Base-by-base conservation (phyloP, 202 grass and related monocot genomes). In the Alloteropsis angusta region DNA sequence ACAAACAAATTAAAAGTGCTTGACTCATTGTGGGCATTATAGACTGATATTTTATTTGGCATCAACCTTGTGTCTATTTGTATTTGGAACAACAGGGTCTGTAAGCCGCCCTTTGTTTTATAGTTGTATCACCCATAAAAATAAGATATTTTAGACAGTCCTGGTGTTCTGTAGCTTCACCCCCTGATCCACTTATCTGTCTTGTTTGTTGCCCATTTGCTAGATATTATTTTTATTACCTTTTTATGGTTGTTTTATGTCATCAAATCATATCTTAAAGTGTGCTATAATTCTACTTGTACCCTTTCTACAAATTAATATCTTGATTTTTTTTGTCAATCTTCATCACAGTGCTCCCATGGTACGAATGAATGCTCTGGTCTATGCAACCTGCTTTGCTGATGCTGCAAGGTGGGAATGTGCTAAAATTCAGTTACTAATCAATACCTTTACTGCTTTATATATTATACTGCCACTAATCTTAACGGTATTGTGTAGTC, bases 301-400 rank as follows among this genome's bases (percentile, higher is more conserved):
- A 36, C 44, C 34, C 70, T 90, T 82, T 56, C 17, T 61, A 28
- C 36, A 80, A 74, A 49, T 55, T 68, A 74, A 85, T 82, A 71
- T 80, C 71, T 17, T 49, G 25, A 57, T 71, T 30, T 30, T 30
- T 76, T 71, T 77, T 49, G 39, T 74, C 34, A 37, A 50, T 68
- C 4, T 36, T 23, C 42, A 77, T 76, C 74, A 58, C 85, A 97
- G 96, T 86, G 88, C 92, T 71, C 92, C 86, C 14, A 85, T 95
- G 80, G 96, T 95, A 67, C 85, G 86, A 84, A 92, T 90, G 88
- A 93, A 91, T 87, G 75, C 82, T 5, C 83, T 95, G 79, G 90
- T 95, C 82, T 99, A 95, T 89, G 92, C 86, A 82, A 91, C 92
- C 25, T 93, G 90, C 76, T 99, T 95, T 77, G 69, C 89, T 45